Base-by-base conservation (phyloP, 805 yeast genomes). In the Saturnispora sekii region DNA sequence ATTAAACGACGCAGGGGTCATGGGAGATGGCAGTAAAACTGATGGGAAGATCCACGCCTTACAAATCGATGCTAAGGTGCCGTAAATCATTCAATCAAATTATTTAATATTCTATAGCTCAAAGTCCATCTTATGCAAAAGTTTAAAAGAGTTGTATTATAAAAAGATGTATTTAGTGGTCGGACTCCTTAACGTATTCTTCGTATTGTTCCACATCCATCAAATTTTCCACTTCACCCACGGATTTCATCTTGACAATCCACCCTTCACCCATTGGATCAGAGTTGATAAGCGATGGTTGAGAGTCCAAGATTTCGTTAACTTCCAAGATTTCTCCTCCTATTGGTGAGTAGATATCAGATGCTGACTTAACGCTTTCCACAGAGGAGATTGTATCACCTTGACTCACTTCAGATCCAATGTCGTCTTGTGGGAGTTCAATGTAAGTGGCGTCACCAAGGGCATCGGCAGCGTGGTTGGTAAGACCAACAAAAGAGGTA, bases 241-340 rank as follows among this genome's bases (percentile, higher is more conserved):
- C 52, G 48, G 84, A 65, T 64, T 81, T 73, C 53, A 90, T 65
- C 66, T 86, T 84, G 44, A 84, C 86, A 51, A 90, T 76, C 96
- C 96, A 90, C 32, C 95, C 97, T 47, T 78, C 79, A 45, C 97
- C 97, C 79, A 84, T 72, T 40, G 98, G 97, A 59, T 88, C 97
- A 51, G 69, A 65, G 67, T 89, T 90, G 57, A 93, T 77, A 55
- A 87, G 68, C 47, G 78, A 79, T 32, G 98, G 97, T 48, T 72
- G 68, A 41, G 74, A 76, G 51, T 76, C 81, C 53, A 93, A 72
- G 18, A 59, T 63, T 32, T 68, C 73, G 67, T 93, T 93, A 52
- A 78, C 76, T 53, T 79, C 96, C 40, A 79, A 49, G 32, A 93
- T 70, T 53, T 74, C 81, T 41, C 96, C 96, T 12, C 72, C 65